Conservation (phyloP, 2,329 filamentous ascomycete species). For the Coniella lustricola region DNA sequence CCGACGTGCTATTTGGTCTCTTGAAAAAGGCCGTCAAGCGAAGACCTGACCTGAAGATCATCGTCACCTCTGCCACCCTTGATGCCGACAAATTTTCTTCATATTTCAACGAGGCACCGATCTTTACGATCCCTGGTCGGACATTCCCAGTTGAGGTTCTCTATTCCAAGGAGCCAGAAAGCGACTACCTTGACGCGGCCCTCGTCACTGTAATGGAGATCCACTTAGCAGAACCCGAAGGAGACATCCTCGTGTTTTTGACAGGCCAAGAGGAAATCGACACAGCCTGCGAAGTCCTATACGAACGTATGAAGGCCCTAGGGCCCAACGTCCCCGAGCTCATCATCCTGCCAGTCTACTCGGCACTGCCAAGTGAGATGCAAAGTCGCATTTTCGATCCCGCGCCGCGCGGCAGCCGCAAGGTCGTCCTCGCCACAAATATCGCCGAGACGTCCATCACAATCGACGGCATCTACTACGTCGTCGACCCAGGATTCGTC, state of each 20-base stretch:
- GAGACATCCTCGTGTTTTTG: conserved; percentile 93
- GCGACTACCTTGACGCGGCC: conserved; percentile 89
- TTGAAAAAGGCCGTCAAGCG: conserved; percentile 88
- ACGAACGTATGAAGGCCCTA: conserved; percentile 91
- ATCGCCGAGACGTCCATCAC: conserved; percentile 98
- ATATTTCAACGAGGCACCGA: conserved; percentile 93
- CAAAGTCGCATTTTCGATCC: conserved; percentile 94
- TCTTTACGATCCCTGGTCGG: conserved; percentile 91
- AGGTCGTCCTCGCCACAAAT: conserved; percentile 96
- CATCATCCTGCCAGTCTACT: conserved; percentile 92
- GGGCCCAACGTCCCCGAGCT: conserved; percentile 87
- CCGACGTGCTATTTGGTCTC: conserved; percentile 88
- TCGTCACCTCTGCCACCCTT: conserved; percentile 92
- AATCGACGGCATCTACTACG: conserved; percentile 96
- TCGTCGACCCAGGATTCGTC: conserved; percentile 93
- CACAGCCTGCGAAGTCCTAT: conserved; percentile 84
- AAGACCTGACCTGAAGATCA: conserved; percentile 82
- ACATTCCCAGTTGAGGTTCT: conserved; percentile 95
- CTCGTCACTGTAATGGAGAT: conserved; percentile 99
- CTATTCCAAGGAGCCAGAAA: conserved; percentile 90
- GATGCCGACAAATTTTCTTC: conserved; percentile 96
- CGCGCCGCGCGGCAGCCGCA: conserved; percentile 74
- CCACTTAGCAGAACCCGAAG: conserved; percentile 82
- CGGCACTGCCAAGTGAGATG: conserved; percentile 85
- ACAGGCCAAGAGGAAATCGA: conserved; percentile 98